A percentile compares a stretch with the other conserved stretches of the same genome.
phyloP scores from a whole-genome alignment of 1,139 yeast genomes.

The Yamadazyma oceani region DNA sequence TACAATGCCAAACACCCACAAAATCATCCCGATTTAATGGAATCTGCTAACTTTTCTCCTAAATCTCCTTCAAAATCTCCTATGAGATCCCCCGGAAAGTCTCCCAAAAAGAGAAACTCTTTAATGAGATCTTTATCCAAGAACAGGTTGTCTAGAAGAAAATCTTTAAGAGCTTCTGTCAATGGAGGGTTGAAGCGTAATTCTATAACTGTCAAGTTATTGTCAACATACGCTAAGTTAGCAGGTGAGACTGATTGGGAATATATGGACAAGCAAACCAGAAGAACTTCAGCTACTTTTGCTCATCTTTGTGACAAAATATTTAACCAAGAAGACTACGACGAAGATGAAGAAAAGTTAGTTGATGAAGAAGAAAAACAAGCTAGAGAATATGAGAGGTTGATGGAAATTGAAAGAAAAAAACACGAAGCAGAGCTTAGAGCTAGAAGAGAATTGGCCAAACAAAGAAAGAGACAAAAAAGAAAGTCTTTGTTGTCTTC shows the following conservation, averaged over 20 bases:
- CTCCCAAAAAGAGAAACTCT: constrained; percentile 31
- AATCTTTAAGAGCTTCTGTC: constrained; percentile 43
- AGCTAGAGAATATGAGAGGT: constrained; percentile 48
- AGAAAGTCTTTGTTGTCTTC: constrained; percentile 45
- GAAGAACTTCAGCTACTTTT: constrained; percentile 74
- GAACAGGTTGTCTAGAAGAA: constrained; percentile 38
- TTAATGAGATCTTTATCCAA: constrained; percentile 31
- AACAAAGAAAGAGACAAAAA: constrained; percentile 45
- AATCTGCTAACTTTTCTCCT: constrained; percentile 30
- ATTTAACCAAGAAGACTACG: constrained; percentile 59
- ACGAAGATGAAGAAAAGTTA: constrained; percentile 54
- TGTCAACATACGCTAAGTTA: constrained; percentile 70
- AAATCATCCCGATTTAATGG: constrained; percentile 22
- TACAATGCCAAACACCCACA: constrained; percentile 12
- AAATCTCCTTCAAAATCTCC: constrained; percentile 14
- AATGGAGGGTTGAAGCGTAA: constrained; percentile 57
- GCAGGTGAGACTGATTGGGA: constrained; percentile 70
- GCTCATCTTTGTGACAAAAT: constrained; percentile 76
- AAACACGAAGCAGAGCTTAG: constrained; percentile 49
- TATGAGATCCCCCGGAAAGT: constrained; percentile 6
- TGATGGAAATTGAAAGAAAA: constrained; percentile 51
- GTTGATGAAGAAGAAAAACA: constrained; percentile 51
- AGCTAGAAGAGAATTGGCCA: constrained; percentile 48
- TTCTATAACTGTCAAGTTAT: constrained; percentile 66
- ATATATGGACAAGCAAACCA: constrained; percentile 69